Percentiles rank a stretch among this genome's conserved stretches.
Evolutionary conservation across 306 rosid species (phyloP).

Genomic region (Prunus padus): DNA sequence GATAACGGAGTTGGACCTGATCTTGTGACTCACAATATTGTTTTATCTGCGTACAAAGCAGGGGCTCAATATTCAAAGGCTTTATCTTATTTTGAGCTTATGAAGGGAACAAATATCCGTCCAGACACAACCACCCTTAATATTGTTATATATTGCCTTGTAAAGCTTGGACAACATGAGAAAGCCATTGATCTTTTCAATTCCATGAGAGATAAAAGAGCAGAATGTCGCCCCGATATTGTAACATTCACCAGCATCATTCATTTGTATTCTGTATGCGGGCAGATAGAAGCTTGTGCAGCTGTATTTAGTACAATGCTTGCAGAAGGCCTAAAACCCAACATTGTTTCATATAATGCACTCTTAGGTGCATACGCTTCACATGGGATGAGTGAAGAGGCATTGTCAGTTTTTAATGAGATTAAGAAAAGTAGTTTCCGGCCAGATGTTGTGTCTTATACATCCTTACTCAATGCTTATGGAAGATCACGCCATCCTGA

Average conservation of each 20-base stretch:
- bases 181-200: conserved; percentile 67
- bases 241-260: conserved; percentile 88
- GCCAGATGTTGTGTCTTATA: conserved; percentile 88
- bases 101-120: conserved; percentile 83
- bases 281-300: conserved; percentile 73
- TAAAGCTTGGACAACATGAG: conserved; percentile 67
- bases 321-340: conserved; percentile 86
- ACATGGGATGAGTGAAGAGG: conserved; percentile 70
- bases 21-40: conserved; percentile 93
- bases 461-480: conserved; percentile 84
- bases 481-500: conserved; percentile 80
- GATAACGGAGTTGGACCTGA: conserved; percentile 98
- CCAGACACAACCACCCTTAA: conserved; percentile 80
- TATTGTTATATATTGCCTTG: conserved; percentile 80
- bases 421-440: conserved; percentile 59
- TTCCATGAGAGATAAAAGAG: conserved; percentile 78
- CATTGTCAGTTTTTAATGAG: conserved; percentile 58
- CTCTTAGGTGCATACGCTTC: conserved; percentile 89
- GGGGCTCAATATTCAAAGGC: conserved; percentile 92
- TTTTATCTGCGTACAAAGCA: conserved; percentile 79
- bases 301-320: conserved; percentile 71
- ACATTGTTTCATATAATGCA: conserved; percentile 70
- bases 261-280: conserved; percentile 72
- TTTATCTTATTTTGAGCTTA: conserved; percentile 85
- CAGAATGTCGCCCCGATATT: conserved; percentile 78